Percentiles rank a stretch among this genome's conserved stretches.
Conservation (phyloP, 1,284 basidiomycete species). For the Heterobasidion annosum region DNA sequence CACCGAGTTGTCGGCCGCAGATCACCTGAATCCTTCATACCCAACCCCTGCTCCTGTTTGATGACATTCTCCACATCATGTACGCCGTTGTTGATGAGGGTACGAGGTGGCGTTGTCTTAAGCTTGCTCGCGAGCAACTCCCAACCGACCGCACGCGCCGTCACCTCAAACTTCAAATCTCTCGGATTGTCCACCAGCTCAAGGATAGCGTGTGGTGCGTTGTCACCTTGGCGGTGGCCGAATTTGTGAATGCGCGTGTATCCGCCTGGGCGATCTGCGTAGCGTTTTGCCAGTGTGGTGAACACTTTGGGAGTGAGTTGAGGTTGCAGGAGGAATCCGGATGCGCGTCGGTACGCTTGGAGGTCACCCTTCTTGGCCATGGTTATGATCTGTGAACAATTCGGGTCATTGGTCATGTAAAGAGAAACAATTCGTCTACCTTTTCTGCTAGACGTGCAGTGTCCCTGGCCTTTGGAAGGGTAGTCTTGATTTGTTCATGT, state of each 20-base stretch:
- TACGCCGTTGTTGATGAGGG: slow-evolving; percentile 42
- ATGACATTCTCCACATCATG: slow-evolving; percentile 37
- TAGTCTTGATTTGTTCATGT: slow-evolving; percentile 96
- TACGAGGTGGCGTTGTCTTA: slow-evolving; percentile 29
- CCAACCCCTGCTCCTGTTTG: slow-evolving; percentile 33
- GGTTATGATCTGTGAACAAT: slow-evolving; percentile 64
- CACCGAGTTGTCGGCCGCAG: slow-evolving; percentile 54
- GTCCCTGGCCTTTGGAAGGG: slow-evolving; percentile 92
- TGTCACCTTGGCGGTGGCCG: slow-evolving; percentile 85
- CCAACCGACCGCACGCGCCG: slow-evolving; percentile 76
- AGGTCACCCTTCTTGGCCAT: slow-evolving; percentile 77
- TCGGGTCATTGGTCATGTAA: background rate
- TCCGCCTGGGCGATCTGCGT: slow-evolving; percentile 79
- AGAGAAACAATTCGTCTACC: slow-evolving; percentile 30
- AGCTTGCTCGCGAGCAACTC: slow-evolving; percentile 58
- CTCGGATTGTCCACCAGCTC: slow-evolving; percentile 92
- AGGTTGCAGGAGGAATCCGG: slow-evolving; percentile 69
- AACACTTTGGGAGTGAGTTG: slow-evolving; percentile 77
- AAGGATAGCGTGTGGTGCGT: slow-evolving; percentile 88
- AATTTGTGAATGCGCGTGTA: slow-evolving; percentile 94
- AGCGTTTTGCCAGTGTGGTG: slow-evolving; percentile 72
- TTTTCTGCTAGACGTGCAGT: slow-evolving; percentile 90
- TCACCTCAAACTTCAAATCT: slow-evolving; percentile 83
- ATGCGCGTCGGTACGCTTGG: slow-evolving; percentile 55
- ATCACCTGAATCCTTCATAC: slow-evolving; percentile 28